These are phyloP conservation scores for Russula abietina DNA, from an alignment of 768 basidiomycete species.

Conservation along the genomic window DNA sequence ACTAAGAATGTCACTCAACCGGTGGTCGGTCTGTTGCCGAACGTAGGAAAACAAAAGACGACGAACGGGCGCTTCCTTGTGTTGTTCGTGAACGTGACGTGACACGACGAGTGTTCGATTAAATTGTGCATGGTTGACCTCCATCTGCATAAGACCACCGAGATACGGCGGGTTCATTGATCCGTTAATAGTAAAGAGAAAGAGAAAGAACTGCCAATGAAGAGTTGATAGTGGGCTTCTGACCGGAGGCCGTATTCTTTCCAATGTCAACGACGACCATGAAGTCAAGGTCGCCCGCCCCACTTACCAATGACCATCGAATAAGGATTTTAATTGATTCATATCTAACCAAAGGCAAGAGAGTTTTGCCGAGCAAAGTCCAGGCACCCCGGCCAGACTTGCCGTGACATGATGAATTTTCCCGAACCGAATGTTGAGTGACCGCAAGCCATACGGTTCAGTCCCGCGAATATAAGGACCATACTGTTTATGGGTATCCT, in stretches of 20 bases:
- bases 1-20: slow-evolving; percentile 30
- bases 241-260: slow-evolving; percentile 43
- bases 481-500: slow-evolving; percentile 39
- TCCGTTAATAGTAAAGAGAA: slow-evolving; percentile 62
- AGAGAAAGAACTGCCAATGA: slow-evolving; percentile 48
- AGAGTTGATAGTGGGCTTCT: slow-evolving; percentile 50
- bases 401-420: not conserved
- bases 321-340: slow-evolving; percentile 62
- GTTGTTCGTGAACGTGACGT: too few species aligned
- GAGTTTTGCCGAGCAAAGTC: slow-evolving; percentile 43
- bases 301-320: slow-evolving; percentile 39
- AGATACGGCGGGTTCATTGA: slow-evolving; percentile 60
- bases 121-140: slow-evolving; percentile 54
- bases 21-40: slow-evolving; percentile 67
- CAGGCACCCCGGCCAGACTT: slow-evolving; percentile 36
- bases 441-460: slow-evolving; percentile 42
- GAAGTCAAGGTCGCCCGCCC: not conserved
- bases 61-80: slow-evolving; percentile 69
- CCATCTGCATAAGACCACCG: slow-evolving; percentile 51
- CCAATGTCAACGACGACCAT: slow-evolving; percentile 3
- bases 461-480: slow-evolving; percentile 57
- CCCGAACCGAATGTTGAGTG: not conserved
- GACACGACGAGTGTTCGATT: slow-evolving; percentile 63
- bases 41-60: slow-evolving; percentile 42
- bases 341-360: slow-evolving; percentile 65